Evolutionary conservation across 75 land plant species (phyloP).

Genomic region (Adiantum capillusveneris): DNA sequence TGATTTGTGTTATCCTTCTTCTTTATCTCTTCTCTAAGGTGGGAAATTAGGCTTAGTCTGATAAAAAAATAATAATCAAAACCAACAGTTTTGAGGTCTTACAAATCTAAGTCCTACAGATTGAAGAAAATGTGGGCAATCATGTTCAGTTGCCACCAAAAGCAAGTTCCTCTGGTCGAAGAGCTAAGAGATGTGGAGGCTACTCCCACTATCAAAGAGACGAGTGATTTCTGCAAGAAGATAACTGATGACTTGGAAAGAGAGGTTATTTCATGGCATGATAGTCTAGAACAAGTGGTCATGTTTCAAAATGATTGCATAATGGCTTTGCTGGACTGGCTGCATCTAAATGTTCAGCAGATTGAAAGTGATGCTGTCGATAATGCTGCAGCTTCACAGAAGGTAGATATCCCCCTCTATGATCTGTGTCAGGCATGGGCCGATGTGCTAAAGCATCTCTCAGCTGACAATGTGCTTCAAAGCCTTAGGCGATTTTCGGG

Average conservation of each 20-base stretch:
- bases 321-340: not conserved
- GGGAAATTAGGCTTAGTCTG: no score
- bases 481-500: conserved; percentile 13
- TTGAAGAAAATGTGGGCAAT: conserved; percentile 21
- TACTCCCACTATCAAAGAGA: conserved; percentile 14
- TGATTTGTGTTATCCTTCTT: no score
- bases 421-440: conserved; percentile 18
- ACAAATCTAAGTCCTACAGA: not conserved
- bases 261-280: conserved; percentile 14
- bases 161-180: conserved; percentile 17
- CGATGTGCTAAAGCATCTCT: conserved; percentile 12
- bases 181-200: conserved; percentile 11
- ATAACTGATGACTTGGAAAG: conserved; percentile 15
- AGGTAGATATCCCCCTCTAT: conserved; percentile 10
- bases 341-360: not conserved
- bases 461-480: conserved; percentile 19
- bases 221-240: conserved; percentile 19
- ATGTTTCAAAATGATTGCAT: conserved; percentile 11
- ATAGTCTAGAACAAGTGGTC: conserved; percentile 18
- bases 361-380: conserved; percentile 1
- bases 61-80: no score
- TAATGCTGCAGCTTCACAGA: not conserved
- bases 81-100: no score
- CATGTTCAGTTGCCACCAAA: conserved; percentile 20
- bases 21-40: no score